Percentiles rank a stretch among this genome's conserved stretches.
phyloP scores from a whole-genome alignment of 495 filamentous ascomycete genomes.

The Rhizodiscina lignyota region DNA sequence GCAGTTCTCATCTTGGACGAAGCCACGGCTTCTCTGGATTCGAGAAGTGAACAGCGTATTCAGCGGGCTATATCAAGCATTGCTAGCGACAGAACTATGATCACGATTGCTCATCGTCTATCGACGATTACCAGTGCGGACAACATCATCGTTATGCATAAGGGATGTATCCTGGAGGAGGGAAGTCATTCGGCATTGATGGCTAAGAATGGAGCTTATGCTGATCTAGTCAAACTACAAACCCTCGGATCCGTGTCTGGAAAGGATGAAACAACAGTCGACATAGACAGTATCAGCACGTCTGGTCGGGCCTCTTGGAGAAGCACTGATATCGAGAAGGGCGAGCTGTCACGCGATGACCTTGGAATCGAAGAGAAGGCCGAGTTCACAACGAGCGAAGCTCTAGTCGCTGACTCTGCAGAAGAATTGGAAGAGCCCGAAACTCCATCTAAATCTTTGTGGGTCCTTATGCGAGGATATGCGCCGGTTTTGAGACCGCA shows the following conservation, averaged over 20 bases:
- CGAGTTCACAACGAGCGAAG: neutral
- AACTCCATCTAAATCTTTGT: neutral
- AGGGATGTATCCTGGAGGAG: conserved; percentile 38
- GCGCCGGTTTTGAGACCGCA: conserved; percentile 7
- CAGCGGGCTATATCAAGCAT: conserved; percentile 32
- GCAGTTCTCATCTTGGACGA: conserved; percentile 27
- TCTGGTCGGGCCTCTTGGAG: too few species aligned
- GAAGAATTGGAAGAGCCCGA: conserved; percentile 12
- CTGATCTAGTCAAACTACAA: neutral
- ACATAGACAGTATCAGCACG: neutral
- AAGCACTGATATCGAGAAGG: neutral
- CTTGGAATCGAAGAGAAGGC: too few species aligned
- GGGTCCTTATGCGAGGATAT: conserved; percentile 1
- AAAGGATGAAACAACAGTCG: neutral
- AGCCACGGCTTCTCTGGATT: conserved; percentile 26
- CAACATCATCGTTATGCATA: conserved; percentile 45
- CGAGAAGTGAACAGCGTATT: conserved; percentile 33
- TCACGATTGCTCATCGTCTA: conserved; percentile 32
- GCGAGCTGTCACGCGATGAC: neutral
- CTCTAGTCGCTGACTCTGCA: conserved; percentile 9
- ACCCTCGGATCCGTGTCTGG: neutral
- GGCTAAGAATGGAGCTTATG: conserved; percentile 5
- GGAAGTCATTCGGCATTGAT: conserved; percentile 35
- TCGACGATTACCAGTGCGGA: conserved; percentile 40
- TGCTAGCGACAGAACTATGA: conserved; percentile 27